A percentile compares a stretch with the other conserved stretches of the same genome.
Evolutionary conservation across 768 basidiomycete genomes (phyloP).

Genomic region (Crepidotus variabilis): DNA sequence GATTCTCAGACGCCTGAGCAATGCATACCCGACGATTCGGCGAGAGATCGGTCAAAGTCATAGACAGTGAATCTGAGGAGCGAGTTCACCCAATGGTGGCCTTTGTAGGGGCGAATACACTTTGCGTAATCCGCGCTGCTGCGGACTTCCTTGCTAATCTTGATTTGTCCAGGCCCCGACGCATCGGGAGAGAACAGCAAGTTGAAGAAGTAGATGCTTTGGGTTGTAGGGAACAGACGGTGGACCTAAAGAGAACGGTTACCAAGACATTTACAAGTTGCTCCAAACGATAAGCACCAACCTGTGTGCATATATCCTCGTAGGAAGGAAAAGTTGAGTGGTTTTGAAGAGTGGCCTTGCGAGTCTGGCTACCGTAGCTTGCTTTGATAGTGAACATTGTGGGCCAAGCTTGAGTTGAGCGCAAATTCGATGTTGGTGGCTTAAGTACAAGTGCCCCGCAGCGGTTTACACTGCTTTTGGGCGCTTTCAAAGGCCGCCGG

Average conservation of each 20-base stretch:
- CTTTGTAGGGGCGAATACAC: slow-evolving; percentile 44
- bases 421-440: background rate
- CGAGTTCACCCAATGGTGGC: slow-evolving; percentile 52
- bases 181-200: slow-evolving; percentile 67
- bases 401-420: background rate
- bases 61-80: slow-evolving; percentile 57
- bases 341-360: slow-evolving; percentile 58
- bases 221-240: slow-evolving; percentile 63
- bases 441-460: slow-evolving; percentile 9
- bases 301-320: slow-evolving; percentile 59
- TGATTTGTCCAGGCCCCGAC: slow-evolving; percentile 48
- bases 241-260: slow-evolving; percentile 44
- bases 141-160: slow-evolving; percentile 60
- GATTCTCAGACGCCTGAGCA: background rate
- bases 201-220: slow-evolving; percentile 58
- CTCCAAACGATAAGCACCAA: slow-evolving; percentile 25
- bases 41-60: background rate
- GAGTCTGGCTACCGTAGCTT: slow-evolving; percentile 67
- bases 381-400: slow-evolving; percentile 69
- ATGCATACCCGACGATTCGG: slow-evolving; percentile 6
- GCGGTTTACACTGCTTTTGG: background rate
- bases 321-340: slow-evolving; percentile 58
- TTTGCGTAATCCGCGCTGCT: slow-evolving; percentile 53
- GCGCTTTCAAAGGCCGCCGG: background rate
- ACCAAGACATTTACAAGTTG: slow-evolving; percentile 18